Evolutionary conservation across 2,329 filamentous ascomycete genomes (phyloP), one percentile per base, ranked within the genome.

Genomic region (Penicillium rolfsii): DNA sequence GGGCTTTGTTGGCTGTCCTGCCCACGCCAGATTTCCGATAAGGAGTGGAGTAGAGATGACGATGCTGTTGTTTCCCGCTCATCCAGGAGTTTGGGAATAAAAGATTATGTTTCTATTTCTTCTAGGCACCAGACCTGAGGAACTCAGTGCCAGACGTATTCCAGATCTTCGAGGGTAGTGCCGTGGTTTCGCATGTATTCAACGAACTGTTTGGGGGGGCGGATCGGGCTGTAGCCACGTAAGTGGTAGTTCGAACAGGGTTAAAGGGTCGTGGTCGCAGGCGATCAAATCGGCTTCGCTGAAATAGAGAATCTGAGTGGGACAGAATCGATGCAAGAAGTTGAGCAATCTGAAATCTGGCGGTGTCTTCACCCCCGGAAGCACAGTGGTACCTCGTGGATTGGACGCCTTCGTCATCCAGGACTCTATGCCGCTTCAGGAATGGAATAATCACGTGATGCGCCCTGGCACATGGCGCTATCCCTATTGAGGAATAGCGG

Each of bases 381-480:
- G 58, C 45, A 40, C 36, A 54, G n/a, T 49, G 35, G 55, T 57
- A 30, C 54, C 52, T 50, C 26, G 38, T 28, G 58, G 62, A 66
- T 62, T 66, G 59, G 58, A 64, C 59, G 60, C 55, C 62, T 64
- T 63, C 64, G 64, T 66, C 64, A 66, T 64, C 11, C 52, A 40
- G 22, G 55, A 22, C 40, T 30, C 61, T 56, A 57, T 35, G 28
- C 62, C 53, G 61, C 38, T 57, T 65, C 53, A 48, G 61, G 62
- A 26, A 54, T 58, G 33, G 41, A 16, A 2, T 22, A 12, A 5
- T 6, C 61, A 65, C 58, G 64, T 65, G 61, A 65, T 35, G 19
- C 19, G 30, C 33, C 52, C 49, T 58, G 57, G 22, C 50, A 49
- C 35, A 16, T 11, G n/a, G 8, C n/a, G 35, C 58, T 62, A 61